Conservation (phyloP, 352 stramenopile genomes). For the Phytophthora pseudosyringae region DNA sequence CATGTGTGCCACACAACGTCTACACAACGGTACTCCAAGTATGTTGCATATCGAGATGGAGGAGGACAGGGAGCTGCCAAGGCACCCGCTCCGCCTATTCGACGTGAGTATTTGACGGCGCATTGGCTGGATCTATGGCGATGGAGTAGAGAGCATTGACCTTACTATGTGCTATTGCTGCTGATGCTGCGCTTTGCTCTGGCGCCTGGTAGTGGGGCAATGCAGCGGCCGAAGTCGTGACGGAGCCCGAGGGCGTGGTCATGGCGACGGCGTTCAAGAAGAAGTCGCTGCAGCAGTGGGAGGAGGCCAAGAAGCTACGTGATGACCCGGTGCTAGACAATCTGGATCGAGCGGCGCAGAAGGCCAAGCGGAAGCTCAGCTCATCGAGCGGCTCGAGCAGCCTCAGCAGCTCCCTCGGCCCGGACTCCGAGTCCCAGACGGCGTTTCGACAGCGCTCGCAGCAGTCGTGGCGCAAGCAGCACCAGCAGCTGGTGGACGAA, state of each 20-base stretch:
- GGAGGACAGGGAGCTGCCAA: constrained; percentile 17
- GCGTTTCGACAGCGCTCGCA: constrained; percentile 63
- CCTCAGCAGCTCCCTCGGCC: constrained; percentile 16
- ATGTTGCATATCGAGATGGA: constrained; percentile 1
- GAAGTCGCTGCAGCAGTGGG: constrained; percentile 52
- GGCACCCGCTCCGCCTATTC: constrained; percentile 34
- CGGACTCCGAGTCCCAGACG: constrained; percentile 10
- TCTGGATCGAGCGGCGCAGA: constrained; percentile 33
- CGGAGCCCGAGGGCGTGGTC: constrained; percentile 42
- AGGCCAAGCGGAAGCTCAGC: constrained; percentile 31
- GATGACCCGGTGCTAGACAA: constrained; percentile 50
- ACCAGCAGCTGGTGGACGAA: constrained; percentile 46
- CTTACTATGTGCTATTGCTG: constrained; percentile 1
- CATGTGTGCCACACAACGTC: constrained; percentile 2
- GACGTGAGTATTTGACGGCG: constrained; percentile 20
- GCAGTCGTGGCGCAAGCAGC: constrained; percentile 71
- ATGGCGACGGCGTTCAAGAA: constrained; percentile 55
- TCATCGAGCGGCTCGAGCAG: constrained; percentile 12
- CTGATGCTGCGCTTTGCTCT: constrained; percentile 2
- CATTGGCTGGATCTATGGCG: neutral
- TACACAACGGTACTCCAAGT: neutral
- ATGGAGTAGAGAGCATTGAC: neutral
- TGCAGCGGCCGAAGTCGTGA: constrained; percentile 21
- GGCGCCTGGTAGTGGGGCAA: constrained; percentile 17
- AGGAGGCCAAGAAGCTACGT: constrained; percentile 51